Percentiles rank a stretch among this genome's conserved stretches.
These are phyloP conservation scores for Begonia loranthoides DNA, from an alignment of 306 rosid species.

Conservation along the genomic window DNA sequence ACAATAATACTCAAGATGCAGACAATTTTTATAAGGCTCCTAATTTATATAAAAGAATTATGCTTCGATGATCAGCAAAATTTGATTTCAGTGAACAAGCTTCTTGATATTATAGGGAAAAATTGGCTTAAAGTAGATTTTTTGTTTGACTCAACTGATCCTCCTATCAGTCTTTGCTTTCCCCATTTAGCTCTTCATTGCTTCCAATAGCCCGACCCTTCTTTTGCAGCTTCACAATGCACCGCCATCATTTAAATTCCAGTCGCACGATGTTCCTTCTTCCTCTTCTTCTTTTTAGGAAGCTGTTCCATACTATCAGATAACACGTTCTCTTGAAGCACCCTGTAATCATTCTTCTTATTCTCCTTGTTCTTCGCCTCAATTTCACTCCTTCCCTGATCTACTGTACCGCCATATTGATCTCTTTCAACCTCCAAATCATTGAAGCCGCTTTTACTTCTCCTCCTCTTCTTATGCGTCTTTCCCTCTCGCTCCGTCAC, in stretches of 20 bases:
- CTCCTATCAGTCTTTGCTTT: conserved; percentile 6
- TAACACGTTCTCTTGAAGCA: too few species aligned
- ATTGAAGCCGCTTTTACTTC: conserved; percentile 1
- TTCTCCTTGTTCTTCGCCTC: background rate
- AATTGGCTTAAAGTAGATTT: conserved; percentile 2
- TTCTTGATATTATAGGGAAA: background rate
- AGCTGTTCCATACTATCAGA: conserved; percentile 1
- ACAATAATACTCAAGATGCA: too few species aligned
- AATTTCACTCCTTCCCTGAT: background rate
- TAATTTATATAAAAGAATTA: too few species aligned
- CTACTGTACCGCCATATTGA: background rate
- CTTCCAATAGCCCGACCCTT: conserved; percentile 1
- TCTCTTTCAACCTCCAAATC: conserved; percentile 1
- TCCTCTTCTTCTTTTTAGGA: conserved; percentile 11
- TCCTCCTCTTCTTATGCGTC: conserved; percentile 4
- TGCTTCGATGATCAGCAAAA: too few species aligned
- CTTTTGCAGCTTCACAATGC: background rate
- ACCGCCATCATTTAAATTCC: conserved; percentile 1
- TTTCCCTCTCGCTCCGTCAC: conserved; percentile 6
- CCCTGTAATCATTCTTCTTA: background rate
- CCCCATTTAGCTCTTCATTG: conserved; percentile 2
- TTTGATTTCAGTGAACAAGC: background rate
- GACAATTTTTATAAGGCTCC: too few species aligned
- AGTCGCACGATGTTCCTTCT: background rate
- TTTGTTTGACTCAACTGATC: background rate